A percentile compares a stretch with the other conserved stretches of the same genome.
These are phyloP conservation scores for Fusarium graminum DNA, from an alignment of 2,329 filamentous ascomycete genomes.

Conservation along the genomic window DNA sequence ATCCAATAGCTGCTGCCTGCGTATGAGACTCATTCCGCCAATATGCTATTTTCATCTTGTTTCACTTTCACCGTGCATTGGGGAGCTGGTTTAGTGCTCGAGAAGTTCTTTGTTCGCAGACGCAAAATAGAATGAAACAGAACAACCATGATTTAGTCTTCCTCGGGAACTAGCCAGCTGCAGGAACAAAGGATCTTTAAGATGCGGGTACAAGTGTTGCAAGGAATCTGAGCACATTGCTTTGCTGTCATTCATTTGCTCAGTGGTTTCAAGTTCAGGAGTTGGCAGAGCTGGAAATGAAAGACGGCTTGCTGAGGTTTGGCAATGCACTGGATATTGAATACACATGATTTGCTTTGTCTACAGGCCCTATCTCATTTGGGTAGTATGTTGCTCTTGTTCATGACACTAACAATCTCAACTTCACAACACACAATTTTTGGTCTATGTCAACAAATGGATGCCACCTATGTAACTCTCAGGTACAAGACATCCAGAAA, in stretches of 20 bases:
- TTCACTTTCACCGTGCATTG: conserved; percentile 21
- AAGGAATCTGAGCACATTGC: no score
- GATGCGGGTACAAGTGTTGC: neutral
- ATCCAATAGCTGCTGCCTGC: neutral
- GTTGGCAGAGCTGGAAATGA: neutral
- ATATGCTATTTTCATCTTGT: conserved; percentile 31
- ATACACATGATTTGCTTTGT: neutral
- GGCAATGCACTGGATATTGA: neutral
- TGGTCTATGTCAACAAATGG: neutral
- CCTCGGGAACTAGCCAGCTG: conserved; percentile 2
- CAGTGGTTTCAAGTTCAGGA: neutral
- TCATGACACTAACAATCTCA: neutral
- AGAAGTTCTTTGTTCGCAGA: conserved; percentile 29
- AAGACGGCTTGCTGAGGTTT: neutral
- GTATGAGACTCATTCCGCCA: neutral
- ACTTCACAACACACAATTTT: neutral
- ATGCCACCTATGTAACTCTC: neutral
- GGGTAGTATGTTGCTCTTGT: neutral
- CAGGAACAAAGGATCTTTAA: conserved; percentile 5
- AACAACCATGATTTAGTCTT: neutral
- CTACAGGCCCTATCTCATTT: neutral
- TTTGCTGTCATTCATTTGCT: conserved; percentile 8
- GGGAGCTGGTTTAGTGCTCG: conserved; percentile 3
- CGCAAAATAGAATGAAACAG: neutral
- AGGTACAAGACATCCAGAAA: neutral